Conservation (phyloP, 2,329 filamentous ascomycete genomes). For the Pestalotiopsis sp. region DNA sequence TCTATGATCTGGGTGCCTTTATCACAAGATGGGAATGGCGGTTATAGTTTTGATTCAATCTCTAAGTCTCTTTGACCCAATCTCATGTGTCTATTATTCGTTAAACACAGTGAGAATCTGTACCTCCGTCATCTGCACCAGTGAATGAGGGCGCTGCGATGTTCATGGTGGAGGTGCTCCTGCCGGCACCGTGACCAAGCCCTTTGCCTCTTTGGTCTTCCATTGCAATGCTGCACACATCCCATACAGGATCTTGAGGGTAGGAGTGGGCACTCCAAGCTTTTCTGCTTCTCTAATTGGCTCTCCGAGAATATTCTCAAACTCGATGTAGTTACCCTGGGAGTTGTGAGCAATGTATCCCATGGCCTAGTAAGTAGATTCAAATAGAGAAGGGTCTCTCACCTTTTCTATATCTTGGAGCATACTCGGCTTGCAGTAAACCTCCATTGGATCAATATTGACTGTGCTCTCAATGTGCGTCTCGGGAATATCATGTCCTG, state of each 20-base stretch:
- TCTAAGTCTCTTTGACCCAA: too few species aligned
- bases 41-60: too few species aligned
- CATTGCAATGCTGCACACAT: conserved; percentile 51
- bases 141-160: too few species aligned
- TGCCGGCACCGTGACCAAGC: neutral
- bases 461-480: conserved; percentile 48
- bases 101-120: too few species aligned
- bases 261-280: conserved; percentile 51
- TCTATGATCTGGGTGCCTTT: neutral
- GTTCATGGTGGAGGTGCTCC: neutral
- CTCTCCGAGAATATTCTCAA: conserved; percentile 59
- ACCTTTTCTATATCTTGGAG: conserved; percentile 51
- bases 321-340: conserved; percentile 54
- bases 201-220: conserved; percentile 41
- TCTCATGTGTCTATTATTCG: too few species aligned
- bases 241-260: conserved; percentile 49
- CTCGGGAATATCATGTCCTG: conserved; percentile 41
- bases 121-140: too few species aligned
- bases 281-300: conserved; percentile 52
- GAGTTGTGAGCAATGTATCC: neutral
- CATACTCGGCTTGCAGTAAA: conserved; percentile 57
- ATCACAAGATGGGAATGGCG: too few species aligned
- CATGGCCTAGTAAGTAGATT: neutral
- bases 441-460: conserved; percentile 48
- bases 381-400: conserved; percentile 29